A percentile compares a stretch with the other conserved stretches of the same genome.
Conservation (phyloP, 495 filamentous ascomycete species). For the Penicillium maclennaniae region DNA sequence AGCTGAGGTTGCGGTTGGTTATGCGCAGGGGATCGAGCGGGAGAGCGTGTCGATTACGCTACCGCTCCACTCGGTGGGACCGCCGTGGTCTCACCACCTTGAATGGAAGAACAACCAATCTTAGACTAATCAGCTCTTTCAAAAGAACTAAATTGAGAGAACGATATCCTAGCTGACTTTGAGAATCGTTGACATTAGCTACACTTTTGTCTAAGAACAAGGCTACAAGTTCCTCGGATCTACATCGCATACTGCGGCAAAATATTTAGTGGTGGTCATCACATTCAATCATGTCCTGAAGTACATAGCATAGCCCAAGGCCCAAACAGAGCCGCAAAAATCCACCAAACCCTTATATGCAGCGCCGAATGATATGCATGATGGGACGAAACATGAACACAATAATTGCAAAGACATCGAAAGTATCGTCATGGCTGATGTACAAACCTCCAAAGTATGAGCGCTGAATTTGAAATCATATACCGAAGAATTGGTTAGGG, state of each 20-base stretch:
- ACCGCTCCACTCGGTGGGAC: slow-evolving; percentile 28
- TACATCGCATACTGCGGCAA: background rate
- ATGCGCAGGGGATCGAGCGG: slow-evolving; percentile 13
- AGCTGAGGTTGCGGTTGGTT: slow-evolving; percentile 7
- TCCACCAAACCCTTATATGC: slow-evolving; percentile 21
- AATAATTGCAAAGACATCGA: slow-evolving; percentile 11
- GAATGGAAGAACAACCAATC: background rate
- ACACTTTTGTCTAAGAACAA: background rate
- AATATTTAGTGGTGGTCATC: slow-evolving; percentile 3
- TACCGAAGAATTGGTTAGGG: slow-evolving; percentile 17
- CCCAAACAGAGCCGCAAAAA: slow-evolving; percentile 7
- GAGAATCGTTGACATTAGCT: background rate
- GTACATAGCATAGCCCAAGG: slow-evolving; percentile 17
- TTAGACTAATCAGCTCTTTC: background rate
- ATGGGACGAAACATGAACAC: slow-evolving; percentile 12
- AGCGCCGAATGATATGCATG: slow-evolving; percentile 29
- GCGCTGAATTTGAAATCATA: slow-evolving; percentile 5
- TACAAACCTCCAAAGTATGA: slow-evolving; percentile 8
- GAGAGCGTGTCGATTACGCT: slow-evolving; percentile 25
- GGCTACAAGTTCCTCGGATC: background rate
- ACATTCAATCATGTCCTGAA: slow-evolving; percentile 27
- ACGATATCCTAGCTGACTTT: too few relatives aligned
- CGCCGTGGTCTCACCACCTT: background rate
- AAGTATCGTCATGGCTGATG: slow-evolving; percentile 15
- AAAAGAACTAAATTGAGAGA: background rate